Evolutionary conservation across 768 basidiomycete species (phyloP), one percentile per base, ranked within the genome.

Genomic region (Leucogyrophana mollusca): DNA sequence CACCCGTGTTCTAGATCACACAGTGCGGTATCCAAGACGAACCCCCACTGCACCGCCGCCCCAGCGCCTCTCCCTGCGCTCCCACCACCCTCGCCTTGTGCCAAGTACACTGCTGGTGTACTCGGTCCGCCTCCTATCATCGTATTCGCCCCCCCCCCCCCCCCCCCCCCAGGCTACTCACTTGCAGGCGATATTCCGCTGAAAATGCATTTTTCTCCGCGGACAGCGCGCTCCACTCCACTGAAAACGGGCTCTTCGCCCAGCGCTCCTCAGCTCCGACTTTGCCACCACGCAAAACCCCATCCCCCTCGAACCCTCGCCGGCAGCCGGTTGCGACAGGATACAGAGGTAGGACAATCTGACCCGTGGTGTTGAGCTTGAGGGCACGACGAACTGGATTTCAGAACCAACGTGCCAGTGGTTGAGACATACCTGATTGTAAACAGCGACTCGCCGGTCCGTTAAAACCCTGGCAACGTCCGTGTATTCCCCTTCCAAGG

Each of bases 1-100:
- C 27, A 6, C 13, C 27, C 27, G 27, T 13, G 27, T 27, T n/a
- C n/a, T 41, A 79, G 78, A 51, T 57, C 66, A 14, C 71, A 76
- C 39, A 68, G 75, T 42, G 61, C 54, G 40, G 56, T 69, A 8
- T 72, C 74, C 25, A 49, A 46, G 16, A 52, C 57, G 2, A 30
- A 55, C 20, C 65, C n/a, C 65, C 11, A 38, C 55, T 21, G 56
- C 45, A 1, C 64, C 64, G 37, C 63, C 64, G 0, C 64, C 64
- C 5, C 40, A 24, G 53, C n/a, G 7, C 64, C 65, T 3, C 63
- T 65, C 13, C 64, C 64, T 16, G 59, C 60, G 3, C 51, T 42
- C 39, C 65, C 62, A 9, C 45, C 53, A 17, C 30, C 47, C 4
- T 63, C 58, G 0, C 60, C 60, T n/a, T 57, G 52, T 11, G 6